Conservation (phyloP, 441 rosid genomes). For the Gossypium davidsonii region DNA sequence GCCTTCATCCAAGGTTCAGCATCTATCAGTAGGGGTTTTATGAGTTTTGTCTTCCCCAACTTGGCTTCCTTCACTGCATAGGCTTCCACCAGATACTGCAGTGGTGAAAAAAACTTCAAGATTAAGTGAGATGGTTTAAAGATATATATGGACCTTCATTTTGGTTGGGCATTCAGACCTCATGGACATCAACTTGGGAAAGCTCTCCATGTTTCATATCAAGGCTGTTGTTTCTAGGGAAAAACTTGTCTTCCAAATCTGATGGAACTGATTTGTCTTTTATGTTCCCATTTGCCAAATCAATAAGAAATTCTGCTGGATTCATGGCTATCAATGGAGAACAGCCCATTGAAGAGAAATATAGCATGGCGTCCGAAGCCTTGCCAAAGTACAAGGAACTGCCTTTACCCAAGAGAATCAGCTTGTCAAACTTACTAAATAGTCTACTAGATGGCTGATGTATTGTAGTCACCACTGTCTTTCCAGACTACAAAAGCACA, state of each 20-base stretch:
- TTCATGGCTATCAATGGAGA: conserved; percentile 31
- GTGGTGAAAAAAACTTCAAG: neutral
- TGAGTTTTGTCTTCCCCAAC: neutral
- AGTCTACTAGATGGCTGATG: conserved; percentile 32
- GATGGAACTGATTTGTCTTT: conserved; percentile 23
- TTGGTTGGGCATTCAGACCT: conserved; percentile 10
- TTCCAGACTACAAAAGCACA: conserved; percentile 17
- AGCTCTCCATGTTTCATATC: neutral
- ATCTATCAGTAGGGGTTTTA: neutral
- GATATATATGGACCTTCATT: neutral
- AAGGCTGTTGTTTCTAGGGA: neutral
- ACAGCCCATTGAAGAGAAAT: conserved; percentile 29
- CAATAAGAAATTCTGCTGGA: conserved; percentile 30
- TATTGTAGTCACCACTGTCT: conserved; percentile 27
- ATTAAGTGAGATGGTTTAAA: neutral
- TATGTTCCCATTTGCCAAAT: conserved; percentile 29
- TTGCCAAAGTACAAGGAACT: conserved; percentile 23
- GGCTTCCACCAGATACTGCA: conserved; percentile 23
- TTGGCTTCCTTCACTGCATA: neutral
- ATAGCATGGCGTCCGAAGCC: conserved; percentile 28
- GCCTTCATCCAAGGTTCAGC: conserved; percentile 4
- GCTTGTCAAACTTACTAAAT: conserved; percentile 29
- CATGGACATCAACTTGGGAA: conserved; percentile 14
- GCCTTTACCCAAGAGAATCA: conserved; percentile 26
- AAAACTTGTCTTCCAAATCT: conserved; percentile 13